phyloP scores from a whole-genome alignment of 257 asterid species.

The Parsonsia alboflavescens region DNA sequence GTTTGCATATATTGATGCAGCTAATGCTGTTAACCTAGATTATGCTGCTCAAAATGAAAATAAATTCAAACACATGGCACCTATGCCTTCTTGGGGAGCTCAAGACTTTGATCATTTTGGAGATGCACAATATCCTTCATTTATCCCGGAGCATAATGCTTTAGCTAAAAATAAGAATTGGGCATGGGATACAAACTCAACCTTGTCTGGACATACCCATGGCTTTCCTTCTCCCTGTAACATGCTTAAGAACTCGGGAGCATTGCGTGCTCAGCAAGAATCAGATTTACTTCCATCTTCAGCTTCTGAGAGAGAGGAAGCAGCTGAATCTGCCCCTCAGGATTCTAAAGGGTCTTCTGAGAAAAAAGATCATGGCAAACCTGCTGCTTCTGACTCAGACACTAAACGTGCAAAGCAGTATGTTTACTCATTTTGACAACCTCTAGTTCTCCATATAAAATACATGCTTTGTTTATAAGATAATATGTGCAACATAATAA shows the following conservation, averaged over 20 bases:
- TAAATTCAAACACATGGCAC: slow-evolving; percentile 30
- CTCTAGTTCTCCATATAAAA: neutral
- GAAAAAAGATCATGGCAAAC: slow-evolving; percentile 53
- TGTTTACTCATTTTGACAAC: slow-evolving; percentile 27
- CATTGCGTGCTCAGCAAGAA: slow-evolving; percentile 42
- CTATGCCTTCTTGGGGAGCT: slow-evolving; percentile 63
- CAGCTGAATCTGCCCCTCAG: slow-evolving; percentile 45
- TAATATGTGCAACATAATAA: neutral
- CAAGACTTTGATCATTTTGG: slow-evolving; percentile 54
- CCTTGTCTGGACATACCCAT: slow-evolving; percentile 39
- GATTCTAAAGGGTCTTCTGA: slow-evolving; percentile 49
- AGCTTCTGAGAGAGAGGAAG: slow-evolving; percentile 46
- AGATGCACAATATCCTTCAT: slow-evolving; percentile 42
- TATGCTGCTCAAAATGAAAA: slow-evolving; percentile 19
- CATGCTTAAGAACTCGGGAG: slow-evolving; percentile 37
- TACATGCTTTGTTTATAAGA: neutral
- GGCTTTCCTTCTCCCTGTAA: slow-evolving; percentile 48
- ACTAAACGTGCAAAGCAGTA: slow-evolving; percentile 94
- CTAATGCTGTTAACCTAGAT: slow-evolving; percentile 19
- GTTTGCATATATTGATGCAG: slow-evolving; percentile 57
- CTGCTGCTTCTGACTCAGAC: slow-evolving; percentile 63
- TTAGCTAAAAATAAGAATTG: slow-evolving; percentile 45
- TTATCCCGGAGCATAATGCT: slow-evolving; percentile 42
- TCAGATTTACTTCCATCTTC: slow-evolving; percentile 46
- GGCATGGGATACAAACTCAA: slow-evolving; percentile 51